Conservation (phyloP, 768 basidiomycete species). For the Cystobasidium ongulense region DNA sequence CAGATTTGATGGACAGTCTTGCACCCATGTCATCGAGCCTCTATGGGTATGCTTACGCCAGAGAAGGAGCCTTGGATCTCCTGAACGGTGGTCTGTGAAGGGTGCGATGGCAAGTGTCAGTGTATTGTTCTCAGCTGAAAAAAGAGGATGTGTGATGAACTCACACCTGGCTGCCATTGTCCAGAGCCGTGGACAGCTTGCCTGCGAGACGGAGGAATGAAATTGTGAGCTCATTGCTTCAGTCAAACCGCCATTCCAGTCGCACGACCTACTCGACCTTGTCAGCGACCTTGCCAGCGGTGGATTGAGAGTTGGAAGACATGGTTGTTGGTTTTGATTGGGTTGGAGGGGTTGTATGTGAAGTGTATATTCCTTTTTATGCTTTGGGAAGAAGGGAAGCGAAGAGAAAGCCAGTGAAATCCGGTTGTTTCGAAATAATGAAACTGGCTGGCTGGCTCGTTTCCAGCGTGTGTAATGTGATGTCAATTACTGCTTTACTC, state of each 20-base stretch:
- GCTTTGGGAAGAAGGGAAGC: background rate
- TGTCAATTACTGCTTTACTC: no score
- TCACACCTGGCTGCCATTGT: conserved; percentile 2
- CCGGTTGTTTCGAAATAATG: no score
- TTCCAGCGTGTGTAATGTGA: no score
- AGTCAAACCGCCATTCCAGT: background rate
- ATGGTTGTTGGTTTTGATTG: background rate
- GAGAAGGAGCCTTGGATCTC: conserved; percentile 5
- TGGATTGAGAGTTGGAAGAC: background rate
- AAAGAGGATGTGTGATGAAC: no score
- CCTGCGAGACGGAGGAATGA: background rate
- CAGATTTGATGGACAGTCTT: background rate
- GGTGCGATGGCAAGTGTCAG: background rate
- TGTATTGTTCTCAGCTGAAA: background rate
- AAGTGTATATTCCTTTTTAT: background rate
- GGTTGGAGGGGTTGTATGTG: background rate
- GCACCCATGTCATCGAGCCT: background rate
- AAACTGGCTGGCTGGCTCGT: no score
- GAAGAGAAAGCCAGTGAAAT: no score
- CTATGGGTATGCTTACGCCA: background rate
- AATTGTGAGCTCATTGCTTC: background rate
- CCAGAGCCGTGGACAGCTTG: background rate
- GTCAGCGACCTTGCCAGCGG: background rate
- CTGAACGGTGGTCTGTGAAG: background rate
- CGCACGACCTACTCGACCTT: background rate